phyloP scores from a whole-genome alignment of 192 early-diverging fungal genomes.

The Coemansia sp. region DNA sequence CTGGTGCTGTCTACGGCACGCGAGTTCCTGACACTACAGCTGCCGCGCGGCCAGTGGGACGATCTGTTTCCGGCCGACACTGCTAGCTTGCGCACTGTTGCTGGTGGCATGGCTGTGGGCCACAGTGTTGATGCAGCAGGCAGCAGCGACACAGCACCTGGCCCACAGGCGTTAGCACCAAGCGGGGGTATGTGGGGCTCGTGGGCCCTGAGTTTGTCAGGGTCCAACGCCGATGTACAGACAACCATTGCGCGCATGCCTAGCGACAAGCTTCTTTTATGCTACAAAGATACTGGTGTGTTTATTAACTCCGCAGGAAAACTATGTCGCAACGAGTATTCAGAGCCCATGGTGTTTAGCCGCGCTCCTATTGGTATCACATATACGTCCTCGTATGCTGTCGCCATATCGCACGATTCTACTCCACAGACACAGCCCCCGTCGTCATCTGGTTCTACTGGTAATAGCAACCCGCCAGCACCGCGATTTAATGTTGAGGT shows the following conservation, averaged over 20 bases:
- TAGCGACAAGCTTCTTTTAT: conserved; percentile 49
- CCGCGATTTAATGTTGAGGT: conserved; percentile 70
- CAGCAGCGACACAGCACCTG: conserved; percentile 6
- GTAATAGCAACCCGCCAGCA: background rate
- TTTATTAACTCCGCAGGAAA: conserved; percentile 51
- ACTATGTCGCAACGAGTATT: conserved; percentile 44
- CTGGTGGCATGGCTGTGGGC: conserved; percentile 16
- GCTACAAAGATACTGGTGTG: conserved; percentile 52
- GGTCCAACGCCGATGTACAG: conserved; percentile 28
- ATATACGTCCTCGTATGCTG: conserved; percentile 49
- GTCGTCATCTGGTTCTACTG: background rate
- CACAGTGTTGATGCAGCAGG: conserved; percentile 1
- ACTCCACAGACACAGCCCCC: conserved; percentile 4
- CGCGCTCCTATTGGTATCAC: conserved; percentile 42
- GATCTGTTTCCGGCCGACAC: conserved; percentile 54
- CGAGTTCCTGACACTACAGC: conserved; percentile 54
- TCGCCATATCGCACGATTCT: conserved; percentile 27
- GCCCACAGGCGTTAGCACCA: background rate
- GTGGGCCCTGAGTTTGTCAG: conserved; percentile 45
- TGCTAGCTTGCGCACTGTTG: conserved; percentile 44
- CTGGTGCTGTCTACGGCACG: conserved; percentile 54
- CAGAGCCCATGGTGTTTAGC: conserved; percentile 45
- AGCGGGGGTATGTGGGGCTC: conserved; percentile 51
- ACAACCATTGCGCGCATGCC: conserved; percentile 52
- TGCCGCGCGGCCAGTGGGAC: conserved; percentile 48